Conservation (phyloP, 2,329 filamentous ascomycete species). For the Didymella pinodella region DNA sequence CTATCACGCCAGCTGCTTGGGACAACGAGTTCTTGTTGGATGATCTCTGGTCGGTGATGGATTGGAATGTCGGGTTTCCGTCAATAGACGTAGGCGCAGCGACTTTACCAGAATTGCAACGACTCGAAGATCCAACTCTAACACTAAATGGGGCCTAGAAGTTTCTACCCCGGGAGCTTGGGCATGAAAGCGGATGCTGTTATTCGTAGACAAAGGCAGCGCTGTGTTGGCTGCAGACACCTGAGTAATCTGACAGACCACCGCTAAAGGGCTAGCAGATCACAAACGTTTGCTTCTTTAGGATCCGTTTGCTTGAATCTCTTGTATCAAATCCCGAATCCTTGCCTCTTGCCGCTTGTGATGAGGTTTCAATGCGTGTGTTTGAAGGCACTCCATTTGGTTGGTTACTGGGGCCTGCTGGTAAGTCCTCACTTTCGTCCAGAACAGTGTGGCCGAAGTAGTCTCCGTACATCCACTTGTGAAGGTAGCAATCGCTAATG, state of each 20-base stretch:
- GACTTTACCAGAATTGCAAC: not conserved
- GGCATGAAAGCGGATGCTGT: too few species aligned
- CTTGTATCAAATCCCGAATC: not conserved
- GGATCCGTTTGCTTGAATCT: not conserved
- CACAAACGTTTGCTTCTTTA: not conserved
- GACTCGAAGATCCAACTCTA: too few species aligned
- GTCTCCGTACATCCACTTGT: not conserved
- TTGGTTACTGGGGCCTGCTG: not conserved
- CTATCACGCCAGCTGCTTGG: not conserved
- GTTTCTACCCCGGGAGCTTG: too few species aligned
- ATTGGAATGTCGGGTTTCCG: constrained; percentile 20
- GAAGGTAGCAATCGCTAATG: not conserved
- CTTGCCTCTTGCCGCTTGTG: too few species aligned
- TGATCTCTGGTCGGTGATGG: constrained; percentile 20
- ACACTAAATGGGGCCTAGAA: too few species aligned
- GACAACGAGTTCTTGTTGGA: constrained; percentile 11
- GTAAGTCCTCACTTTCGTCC: not conserved
- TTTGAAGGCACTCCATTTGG: not conserved
- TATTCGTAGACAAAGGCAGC: too few species aligned
- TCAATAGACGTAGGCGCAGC: constrained; percentile 4
- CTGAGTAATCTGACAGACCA: too few species aligned
- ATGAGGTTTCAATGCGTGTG: not conserved
- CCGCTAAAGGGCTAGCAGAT: not conserved
- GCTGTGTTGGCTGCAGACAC: too few species aligned
- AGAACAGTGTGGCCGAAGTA: not conserved